Percentiles rank a stretch among this genome's conserved stretches.
These are phyloP conservation scores for Eutrema salsugineum DNA, from an alignment of 441 rosid species.

Conservation along the genomic window DNA sequence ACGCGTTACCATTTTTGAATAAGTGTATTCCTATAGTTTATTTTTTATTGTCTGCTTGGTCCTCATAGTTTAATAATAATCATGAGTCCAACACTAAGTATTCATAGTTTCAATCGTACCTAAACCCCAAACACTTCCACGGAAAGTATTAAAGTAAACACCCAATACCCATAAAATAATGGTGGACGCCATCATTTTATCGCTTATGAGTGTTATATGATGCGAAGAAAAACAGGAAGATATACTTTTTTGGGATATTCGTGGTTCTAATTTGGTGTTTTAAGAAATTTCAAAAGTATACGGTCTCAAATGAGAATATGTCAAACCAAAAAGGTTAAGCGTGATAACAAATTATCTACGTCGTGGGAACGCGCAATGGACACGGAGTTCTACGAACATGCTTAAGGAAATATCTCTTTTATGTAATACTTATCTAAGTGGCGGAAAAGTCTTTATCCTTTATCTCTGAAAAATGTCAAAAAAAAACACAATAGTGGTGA, in stretches of 20 bases:
- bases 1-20: conserved; percentile 31
- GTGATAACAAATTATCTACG: conserved; percentile 8
- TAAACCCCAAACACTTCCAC: not conserved
- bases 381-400: conserved; percentile 24
- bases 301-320: not conserved
- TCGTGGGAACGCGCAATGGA: conserved; percentile 29
- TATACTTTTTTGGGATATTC: too few relatives aligned
- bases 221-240: not conserved
- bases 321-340: not conserved
- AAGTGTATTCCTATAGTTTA: not conserved
- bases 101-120: not conserved
- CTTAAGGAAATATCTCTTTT: not conserved
- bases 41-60: not conserved
- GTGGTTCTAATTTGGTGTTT: not conserved
- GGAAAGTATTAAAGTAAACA: too few relatives aligned
- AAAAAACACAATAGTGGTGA: not conserved
- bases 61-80: not conserved
- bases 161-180: not conserved
- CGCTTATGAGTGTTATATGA: not conserved
- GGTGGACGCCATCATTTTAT: rapidly evolving
- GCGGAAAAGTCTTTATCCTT: conserved; percentile 12
- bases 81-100: not conserved
- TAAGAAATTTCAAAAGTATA: not conserved
- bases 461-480: not conserved
- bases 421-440: not conserved